Percentiles rank a stretch among this genome's conserved stretches.
Conservation (phyloP, 352 stramenopile species). For the Phytophthora ohioensis region DNA sequence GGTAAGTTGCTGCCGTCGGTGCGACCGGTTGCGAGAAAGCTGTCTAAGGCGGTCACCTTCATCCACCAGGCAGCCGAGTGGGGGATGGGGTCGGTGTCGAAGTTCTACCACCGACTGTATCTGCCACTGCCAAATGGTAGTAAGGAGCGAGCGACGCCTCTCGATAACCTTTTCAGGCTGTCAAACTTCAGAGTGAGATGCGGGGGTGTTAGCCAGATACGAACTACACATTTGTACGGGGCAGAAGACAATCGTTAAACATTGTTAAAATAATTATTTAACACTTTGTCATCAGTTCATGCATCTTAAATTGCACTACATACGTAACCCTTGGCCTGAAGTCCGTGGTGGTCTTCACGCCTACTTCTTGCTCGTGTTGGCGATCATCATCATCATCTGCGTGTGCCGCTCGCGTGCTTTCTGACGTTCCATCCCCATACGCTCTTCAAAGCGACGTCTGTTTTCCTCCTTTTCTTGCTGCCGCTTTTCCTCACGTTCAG, state of each 20-base stretch:
- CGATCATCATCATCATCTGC: too few species aligned
- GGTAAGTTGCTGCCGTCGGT: background rate
- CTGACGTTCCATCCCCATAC: too few species aligned
- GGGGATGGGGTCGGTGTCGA: background rate
- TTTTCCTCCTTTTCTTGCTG: too few species aligned
- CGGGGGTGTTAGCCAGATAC: background rate
- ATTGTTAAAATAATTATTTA: too few species aligned
- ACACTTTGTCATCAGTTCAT: too few species aligned
- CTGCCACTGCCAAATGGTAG: background rate
- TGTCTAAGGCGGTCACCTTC: background rate
- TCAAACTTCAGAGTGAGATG: background rate
- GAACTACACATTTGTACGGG: background rate
- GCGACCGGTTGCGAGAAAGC: background rate
- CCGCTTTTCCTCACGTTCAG: too few species aligned
- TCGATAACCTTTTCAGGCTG: background rate
- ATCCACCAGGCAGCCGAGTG: background rate
- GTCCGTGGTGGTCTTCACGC: too few species aligned
- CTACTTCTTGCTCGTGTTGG: too few species aligned
- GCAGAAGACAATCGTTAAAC: background rate
- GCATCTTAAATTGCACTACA: too few species aligned
- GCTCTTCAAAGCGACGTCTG: too few species aligned
- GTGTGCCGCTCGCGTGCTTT: too few species aligned
- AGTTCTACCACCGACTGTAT: background rate
- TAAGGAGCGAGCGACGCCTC: background rate
- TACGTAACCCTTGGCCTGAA: too few species aligned